phyloP scores from a whole-genome alignment of 805 yeast species.

The Hanseniaspora hatyaiensis region DNA sequence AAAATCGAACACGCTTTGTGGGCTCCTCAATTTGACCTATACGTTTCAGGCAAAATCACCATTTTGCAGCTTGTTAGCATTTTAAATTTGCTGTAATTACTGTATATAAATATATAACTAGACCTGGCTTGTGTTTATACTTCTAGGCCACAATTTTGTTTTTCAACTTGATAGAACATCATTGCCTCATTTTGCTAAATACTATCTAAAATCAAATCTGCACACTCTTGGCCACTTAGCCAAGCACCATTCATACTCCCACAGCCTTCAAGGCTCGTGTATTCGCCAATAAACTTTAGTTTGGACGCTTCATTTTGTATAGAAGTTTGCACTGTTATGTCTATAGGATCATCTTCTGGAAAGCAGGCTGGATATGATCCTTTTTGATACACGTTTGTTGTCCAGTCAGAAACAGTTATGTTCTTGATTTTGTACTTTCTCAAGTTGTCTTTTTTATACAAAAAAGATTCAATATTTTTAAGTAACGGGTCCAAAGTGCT shows the following conservation, averaged over 20 bases:
- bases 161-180: background rate
- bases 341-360: slow-evolving; percentile 60
- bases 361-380: slow-evolving; percentile 73
- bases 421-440: slow-evolving; percentile 33
- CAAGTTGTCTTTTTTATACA: slow-evolving; percentile 17
- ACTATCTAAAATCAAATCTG: slow-evolving; percentile 20
- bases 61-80: slow-evolving; percentile 1
- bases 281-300: slow-evolving; percentile 84
- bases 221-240: slow-evolving; percentile 57
- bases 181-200: no score
- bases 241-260: slow-evolving; percentile 92
- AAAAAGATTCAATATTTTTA: slow-evolving; percentile 18
- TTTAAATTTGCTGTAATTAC: slow-evolving; percentile 2
- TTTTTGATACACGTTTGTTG: slow-evolving; percentile 59
- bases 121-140: no score
- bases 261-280: slow-evolving; percentile 71
- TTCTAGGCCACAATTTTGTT: no score
- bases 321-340: slow-evolving; percentile 40
- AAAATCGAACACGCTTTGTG: background rate
- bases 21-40: slow-evolving; percentile 12
- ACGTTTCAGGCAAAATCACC: background rate
- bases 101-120: background rate
- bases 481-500: slow-evolving; percentile 35
- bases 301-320: slow-evolving; percentile 45
- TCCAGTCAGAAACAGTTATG: slow-evolving; percentile 58